Base-by-base conservation (phyloP, 1,284 basidiomycete genomes). In the Boletellus sp. region DNA sequence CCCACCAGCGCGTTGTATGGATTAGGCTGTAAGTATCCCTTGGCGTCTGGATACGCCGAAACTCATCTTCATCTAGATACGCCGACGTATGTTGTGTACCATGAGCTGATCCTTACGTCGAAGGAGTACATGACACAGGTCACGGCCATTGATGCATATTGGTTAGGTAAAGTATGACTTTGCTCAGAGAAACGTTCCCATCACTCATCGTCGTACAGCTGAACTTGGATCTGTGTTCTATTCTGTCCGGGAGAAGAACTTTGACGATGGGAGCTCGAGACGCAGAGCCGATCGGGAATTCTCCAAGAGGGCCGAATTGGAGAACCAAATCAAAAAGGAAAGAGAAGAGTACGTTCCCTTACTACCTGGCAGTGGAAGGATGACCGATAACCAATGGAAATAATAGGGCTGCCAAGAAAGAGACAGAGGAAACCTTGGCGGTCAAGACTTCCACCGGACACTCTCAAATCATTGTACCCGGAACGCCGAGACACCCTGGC, bases 101-200 rank as follows among this genome's bases (percentile, higher is more conserved):
- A 99, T 65, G 95, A 99, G 67, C 80, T 96, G 44, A 94, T 97
- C 54, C 76, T 96, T 59, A 97, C 93, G 4, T 93, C 91, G 24
- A 96, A 91, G 73, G 86, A 95, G 74, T 96, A 97, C 71, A 96
- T 97, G 93, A 95, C 93, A 19, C 92, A 93, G 66, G 94, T 98
- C 15, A 97, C 95, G 1, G 86, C 94, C 0, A 90, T 97, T 50
- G 93, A 97, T 65, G 86, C 94, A 4, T 93, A 93, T 70, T 97
- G 95, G 94, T 81, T 97, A 32, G 91, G 89, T 91, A 66, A 55
- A 65, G 59, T 44, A 33, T 13, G 36, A n/a, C 15, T 42, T 30
- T 1, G 16, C 15, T 36, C 8, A 18, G 13, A 28, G 21, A 33
- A 36, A 44, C 15, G 13, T 19, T 24, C n/a, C 5, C 43, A 12